Base-by-base conservation (phyloP, 345 rosid species). In the Brassica cretica region DNA sequence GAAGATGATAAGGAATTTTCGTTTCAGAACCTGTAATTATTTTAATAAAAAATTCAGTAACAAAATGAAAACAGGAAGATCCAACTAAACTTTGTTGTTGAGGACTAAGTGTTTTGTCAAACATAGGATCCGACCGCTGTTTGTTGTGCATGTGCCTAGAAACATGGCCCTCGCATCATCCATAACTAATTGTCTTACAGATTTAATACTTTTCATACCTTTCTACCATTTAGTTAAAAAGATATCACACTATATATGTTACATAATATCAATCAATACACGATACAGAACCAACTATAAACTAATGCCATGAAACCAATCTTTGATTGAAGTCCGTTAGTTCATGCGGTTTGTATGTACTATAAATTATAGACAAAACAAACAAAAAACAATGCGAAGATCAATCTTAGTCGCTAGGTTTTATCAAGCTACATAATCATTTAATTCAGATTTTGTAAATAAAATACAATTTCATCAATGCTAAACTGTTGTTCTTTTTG, bases 41-140 rank as follows among this genome's bases (percentile, higher is more conserved):
- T 53, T 53, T 53, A 46, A 2, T 53, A 15, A 53, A 16, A 53
- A 15, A 15, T 5, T 14, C 7, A 53, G 59, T 39, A 39, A 39
- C 46, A 15, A 66, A 78, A 72, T 58, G 69, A 78, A 72, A 78
- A 72, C 30, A 66, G 53, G 51, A 63, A 70, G 68, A 75, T 74
- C 83, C 68, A 70, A 75, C 76, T 75, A 3, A 74, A 64, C 59
- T 63, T 53, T 63, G 62, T 76, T 39, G 79, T 74, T 74, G 78
- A 74, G 27, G 79, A 74, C 82, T 41, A 56, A 27, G 71, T 74
- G 79, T 80, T 70, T 80, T 70, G 83, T 80, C 83, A 80, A 80
- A 80, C 72, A 70, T 80, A 80, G 83, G 76, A 70, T 75, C 83
- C 83, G 79, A 80, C 83, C 83, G 72, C 58, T 80, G 79, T 75